These are phyloP conservation scores for Xylariomycetidae sp. DNA, from an alignment of 2,329 filamentous ascomycete genomes.

Conservation along the genomic window DNA sequence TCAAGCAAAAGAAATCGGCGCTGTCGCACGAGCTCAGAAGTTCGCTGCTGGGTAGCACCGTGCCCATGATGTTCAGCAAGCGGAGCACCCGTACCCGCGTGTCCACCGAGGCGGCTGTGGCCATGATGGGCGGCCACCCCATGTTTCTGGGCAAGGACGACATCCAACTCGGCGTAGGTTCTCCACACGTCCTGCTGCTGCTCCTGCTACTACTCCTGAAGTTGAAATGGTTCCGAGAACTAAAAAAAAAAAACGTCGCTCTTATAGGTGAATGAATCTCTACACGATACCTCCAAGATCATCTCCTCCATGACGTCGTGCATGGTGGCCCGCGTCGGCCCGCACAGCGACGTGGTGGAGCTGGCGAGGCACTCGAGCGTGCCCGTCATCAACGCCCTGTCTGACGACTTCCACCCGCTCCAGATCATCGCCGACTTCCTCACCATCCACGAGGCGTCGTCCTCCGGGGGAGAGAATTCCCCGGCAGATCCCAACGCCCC, in stretches of 20 bases:
- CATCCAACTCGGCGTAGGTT: slow-evolving; percentile 81
- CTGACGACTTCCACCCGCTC: slow-evolving; percentile 86
- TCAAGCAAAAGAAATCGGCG: slow-evolving; percentile 60
- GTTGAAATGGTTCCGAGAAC: too few species aligned
- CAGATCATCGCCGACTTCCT: slow-evolving; percentile 93
- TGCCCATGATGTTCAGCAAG: slow-evolving; percentile 97
- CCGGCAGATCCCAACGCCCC: too few species aligned
- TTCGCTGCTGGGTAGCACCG: slow-evolving; percentile 68
- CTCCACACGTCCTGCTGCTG: neutral
- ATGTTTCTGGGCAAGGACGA: slow-evolving; percentile 97
- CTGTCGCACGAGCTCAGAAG: slow-evolving; percentile 54
- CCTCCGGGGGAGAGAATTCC: slow-evolving; percentile 39
- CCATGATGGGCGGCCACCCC: slow-evolving; percentile 83
- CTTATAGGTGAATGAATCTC: slow-evolving; percentile 76
- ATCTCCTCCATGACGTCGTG: slow-evolving; percentile 91
- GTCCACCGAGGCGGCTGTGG: slow-evolving; percentile 86
- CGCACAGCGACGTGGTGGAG: slow-evolving; percentile 68
- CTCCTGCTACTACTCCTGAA: slow-evolving; percentile 5
- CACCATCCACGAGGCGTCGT: slow-evolving; percentile 78
- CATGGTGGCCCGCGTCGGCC: slow-evolving; percentile 74
- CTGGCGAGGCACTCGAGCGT: slow-evolving; percentile 70
- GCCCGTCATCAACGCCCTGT: slow-evolving; percentile 83
- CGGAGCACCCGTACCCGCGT: slow-evolving; percentile 89
- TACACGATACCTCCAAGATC: slow-evolving; percentile 88
- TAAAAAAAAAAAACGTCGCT: too few species aligned